Percentiles rank a stretch among this genome's conserved stretches.
Conservation (phyloP, 495 filamentous ascomycete species). For the Symbiotaphrina buchneri region DNA sequence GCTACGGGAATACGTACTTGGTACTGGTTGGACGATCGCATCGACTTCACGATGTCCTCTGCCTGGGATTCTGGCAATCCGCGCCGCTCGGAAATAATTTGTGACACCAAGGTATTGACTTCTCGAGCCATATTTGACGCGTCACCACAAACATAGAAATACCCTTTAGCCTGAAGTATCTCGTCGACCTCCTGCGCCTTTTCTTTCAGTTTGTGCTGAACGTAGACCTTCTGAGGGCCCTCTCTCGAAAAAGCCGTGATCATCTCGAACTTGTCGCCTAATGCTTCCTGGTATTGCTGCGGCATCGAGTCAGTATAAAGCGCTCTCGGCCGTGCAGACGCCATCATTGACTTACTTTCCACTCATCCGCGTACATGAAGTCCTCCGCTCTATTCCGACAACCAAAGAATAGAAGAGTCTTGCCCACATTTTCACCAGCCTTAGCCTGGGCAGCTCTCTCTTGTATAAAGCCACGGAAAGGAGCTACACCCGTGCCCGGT, state of each 20-base stretch:
- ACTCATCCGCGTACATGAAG: constrained; percentile 82
- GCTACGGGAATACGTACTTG: constrained; percentile 32
- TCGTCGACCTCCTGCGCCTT: constrained; percentile 67
- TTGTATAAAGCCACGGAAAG: constrained; percentile 88
- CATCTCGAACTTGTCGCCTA: constrained; percentile 72
- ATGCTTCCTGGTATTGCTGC: constrained; percentile 56
- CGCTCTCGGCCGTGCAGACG: neutral
- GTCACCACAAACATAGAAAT: constrained; percentile 97
- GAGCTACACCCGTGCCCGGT: constrained; percentile 90
- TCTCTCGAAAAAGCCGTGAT: constrained; percentile 90
- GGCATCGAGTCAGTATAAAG: constrained; percentile 4
- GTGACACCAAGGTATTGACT: constrained; percentile 64
- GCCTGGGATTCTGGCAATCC: constrained; percentile 62
- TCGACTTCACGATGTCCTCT: constrained; percentile 88
- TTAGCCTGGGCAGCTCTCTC: constrained; percentile 67
- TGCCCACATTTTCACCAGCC: constrained; percentile 66
- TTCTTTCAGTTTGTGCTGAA: constrained; percentile 81
- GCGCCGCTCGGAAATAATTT: constrained; percentile 68
- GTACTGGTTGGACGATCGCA: constrained; percentile 85
- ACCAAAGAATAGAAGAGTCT: constrained; percentile 84
- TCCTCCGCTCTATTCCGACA: constrained; percentile 72
- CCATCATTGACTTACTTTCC: constrained; percentile 44
- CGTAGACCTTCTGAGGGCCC: constrained; percentile 71
- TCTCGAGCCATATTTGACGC: constrained; percentile 97
- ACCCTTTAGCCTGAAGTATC: constrained; percentile 61